Evolutionary conservation across 306 rosid species (phyloP).

Genomic region (Quercus agrifolia): DNA sequence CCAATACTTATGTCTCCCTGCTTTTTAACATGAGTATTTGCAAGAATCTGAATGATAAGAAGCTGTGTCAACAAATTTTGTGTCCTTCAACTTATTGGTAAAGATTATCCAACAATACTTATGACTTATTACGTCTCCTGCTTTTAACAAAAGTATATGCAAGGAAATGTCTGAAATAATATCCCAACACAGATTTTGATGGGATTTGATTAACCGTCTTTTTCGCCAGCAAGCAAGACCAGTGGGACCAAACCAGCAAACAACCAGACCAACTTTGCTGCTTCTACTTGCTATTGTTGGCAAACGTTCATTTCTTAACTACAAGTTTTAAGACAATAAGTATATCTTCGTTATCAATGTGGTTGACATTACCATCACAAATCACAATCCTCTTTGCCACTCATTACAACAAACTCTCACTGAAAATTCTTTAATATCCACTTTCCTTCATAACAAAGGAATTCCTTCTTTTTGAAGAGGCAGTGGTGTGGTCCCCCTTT

Average conservation of each 20-base stretch:
- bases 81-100: too few relatives aligned
- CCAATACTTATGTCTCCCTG: too few relatives aligned
- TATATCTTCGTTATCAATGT: neutral
- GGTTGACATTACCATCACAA: neutral
- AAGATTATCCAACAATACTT: too few relatives aligned
- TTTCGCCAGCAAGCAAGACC: neutral
- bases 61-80: too few relatives aligned
- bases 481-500: neutral
- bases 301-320: neutral
- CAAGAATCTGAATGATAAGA: too few relatives aligned
- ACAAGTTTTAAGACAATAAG: neutral
- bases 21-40: too few relatives aligned
- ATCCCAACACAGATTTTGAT: neutral
- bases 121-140: neutral
- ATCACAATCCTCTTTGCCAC: neutral
- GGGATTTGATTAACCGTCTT: neutral
- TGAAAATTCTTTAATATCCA: neutral
- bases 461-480: neutral
- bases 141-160: neutral
- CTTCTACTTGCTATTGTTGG: constrained; percentile 8
- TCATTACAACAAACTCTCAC: neutral
- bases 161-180: neutral
- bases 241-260: constrained; percentile 6
- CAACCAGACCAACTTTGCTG: neutral
- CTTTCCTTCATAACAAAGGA: neutral